Conservation (phyloP, 1,284 basidiomycete genomes). For the Heimioporus punctisporus region DNA sequence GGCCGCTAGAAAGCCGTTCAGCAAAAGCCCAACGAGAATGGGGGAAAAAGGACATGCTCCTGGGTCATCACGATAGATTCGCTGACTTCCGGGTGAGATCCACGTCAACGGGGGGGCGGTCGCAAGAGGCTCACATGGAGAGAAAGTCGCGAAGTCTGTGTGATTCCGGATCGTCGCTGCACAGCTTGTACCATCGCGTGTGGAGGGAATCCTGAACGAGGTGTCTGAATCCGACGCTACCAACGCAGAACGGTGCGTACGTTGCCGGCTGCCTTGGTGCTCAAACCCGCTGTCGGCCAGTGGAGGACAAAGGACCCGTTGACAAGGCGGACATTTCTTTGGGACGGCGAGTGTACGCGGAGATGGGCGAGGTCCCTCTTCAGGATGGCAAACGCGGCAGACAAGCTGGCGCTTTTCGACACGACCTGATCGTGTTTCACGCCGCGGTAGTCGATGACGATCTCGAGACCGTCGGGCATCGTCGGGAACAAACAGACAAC, state of each 20-base stretch:
- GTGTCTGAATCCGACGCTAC: neutral
- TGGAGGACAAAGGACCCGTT: constrained; percentile 23
- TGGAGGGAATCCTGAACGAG: constrained; percentile 21
- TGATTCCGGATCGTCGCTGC: constrained; percentile 24
- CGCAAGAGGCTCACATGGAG: constrained; percentile 23
- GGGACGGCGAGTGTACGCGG: constrained; percentile 27
- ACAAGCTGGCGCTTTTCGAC: constrained; percentile 5
- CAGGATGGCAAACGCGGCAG: constrained; percentile 28
- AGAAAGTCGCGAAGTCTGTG: constrained; percentile 23
- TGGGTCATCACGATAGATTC: constrained; percentile 26
- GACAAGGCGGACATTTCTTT: constrained; percentile 23
- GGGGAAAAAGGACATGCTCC: constrained; percentile 17
- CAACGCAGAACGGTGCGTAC: constrained; percentile 4
- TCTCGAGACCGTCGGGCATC: constrained; percentile 26
- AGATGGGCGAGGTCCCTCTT: constrained; percentile 28
- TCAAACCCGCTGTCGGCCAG: constrained; percentile 19
- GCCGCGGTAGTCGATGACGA: constrained; percentile 24
- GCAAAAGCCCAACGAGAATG: neutral
- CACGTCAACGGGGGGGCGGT: neutral
- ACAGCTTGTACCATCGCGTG: constrained; percentile 25
- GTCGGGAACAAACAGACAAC: too few relatives aligned
- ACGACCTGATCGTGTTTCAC: constrained; percentile 13
- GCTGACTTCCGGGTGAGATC: constrained; percentile 17
- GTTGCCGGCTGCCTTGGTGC: constrained; percentile 1
- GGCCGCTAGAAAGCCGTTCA: constrained; percentile 8